These are phyloP conservation scores for Apophysomyces ossiformis DNA, from an alignment of 371 early-diverging fungal species.

Conservation along the genomic window DNA sequence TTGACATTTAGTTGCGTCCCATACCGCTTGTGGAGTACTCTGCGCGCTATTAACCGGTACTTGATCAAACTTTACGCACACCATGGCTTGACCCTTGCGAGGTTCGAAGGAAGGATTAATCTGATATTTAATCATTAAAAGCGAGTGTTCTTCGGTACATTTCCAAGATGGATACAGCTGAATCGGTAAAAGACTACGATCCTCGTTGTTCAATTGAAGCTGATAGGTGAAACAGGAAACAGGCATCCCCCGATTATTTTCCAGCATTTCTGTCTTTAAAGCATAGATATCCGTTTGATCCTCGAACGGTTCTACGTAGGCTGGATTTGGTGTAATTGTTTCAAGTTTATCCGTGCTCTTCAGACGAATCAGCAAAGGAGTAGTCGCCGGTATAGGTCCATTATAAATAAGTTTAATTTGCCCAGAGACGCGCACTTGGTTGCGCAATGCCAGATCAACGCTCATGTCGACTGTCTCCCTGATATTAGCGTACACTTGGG, in stretches of 20 bases:
- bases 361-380: slow-evolving; percentile 18
- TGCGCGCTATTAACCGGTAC: slow-evolving; percentile 19
- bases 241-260: slow-evolving; percentile 18
- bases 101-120: not conserved
- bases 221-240: slow-evolving; percentile 23
- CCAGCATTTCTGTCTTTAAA: slow-evolving; percentile 21
- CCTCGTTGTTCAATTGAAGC: not conserved
- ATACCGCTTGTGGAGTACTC: slow-evolving; percentile 30
- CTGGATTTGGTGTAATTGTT: slow-evolving; percentile 11
- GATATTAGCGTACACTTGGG: slow-evolving; percentile 23
- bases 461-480: slow-evolving; percentile 14
- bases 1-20: slow-evolving; percentile 20
- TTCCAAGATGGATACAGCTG: slow-evolving; percentile 27
- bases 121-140: slow-evolving; percentile 26
- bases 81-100: slow-evolving; percentile 15
- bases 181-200: slow-evolving; percentile 11
- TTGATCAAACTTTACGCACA: slow-evolving; percentile 18
- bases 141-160: slow-evolving; percentile 14
- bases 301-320: slow-evolving; percentile 21
- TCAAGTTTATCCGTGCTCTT: slow-evolving; percentile 1
- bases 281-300: slow-evolving; percentile 19
- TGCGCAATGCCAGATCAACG: slow-evolving; percentile 4
- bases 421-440: slow-evolving; percentile 10
- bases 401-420: slow-evolving; percentile 25
- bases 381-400: slow-evolving; percentile 15